Percentiles rank a stretch among this genome's conserved stretches.
Evolutionary conservation across 177 flowering plant genomes (phyloP).

Genomic region (Telopea speciosissima): DNA sequence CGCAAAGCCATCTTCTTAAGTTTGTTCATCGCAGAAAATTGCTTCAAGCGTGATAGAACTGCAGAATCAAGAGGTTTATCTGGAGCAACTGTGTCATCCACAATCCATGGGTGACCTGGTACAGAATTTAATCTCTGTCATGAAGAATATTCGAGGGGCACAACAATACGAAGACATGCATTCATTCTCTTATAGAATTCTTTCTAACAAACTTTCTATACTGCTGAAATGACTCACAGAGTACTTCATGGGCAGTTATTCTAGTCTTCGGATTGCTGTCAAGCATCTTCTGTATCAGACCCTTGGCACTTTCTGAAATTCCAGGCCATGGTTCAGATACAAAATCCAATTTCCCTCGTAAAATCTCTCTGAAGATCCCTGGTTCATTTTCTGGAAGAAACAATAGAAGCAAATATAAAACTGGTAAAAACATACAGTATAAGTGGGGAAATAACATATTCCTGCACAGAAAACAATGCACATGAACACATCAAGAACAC

Average conservation of each 20-base stretch:
- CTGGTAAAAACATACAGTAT: background rate
- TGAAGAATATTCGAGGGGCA: slow-evolving; percentile 1
- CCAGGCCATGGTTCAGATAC: slow-evolving; percentile 72
- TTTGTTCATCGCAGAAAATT: slow-evolving; percentile 82
- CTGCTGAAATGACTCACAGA: slow-evolving; percentile 38
- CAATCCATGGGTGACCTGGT: slow-evolving; percentile 87
- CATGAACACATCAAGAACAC: background rate
- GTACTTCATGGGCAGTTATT: slow-evolving; percentile 62
- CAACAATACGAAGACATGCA: background rate
- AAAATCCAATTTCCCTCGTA: slow-evolving; percentile 59
- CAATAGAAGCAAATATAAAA: slow-evolving; percentile 4
- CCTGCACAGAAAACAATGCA: background rate
- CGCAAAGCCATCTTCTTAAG: slow-evolving; percentile 89
- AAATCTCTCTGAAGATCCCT: slow-evolving; percentile 73
- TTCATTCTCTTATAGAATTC: background rate
- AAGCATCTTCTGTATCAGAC: slow-evolving; percentile 58
- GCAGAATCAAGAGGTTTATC: slow-evolving; percentile 88
- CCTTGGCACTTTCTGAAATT: slow-evolving; percentile 74
- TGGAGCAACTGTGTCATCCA: slow-evolving; percentile 77
- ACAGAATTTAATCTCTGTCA: slow-evolving; percentile 12
- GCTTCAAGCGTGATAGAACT: slow-evolving; percentile 75
- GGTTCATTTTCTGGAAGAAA: slow-evolving; percentile 55
- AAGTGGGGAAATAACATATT: background rate
- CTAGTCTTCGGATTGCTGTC: slow-evolving; percentile 59
- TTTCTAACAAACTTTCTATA: background rate